Evolutionary conservation across 805 yeast species (phyloP), one percentile per base, ranked within the genome.

Genomic region (Wilhelminamyces savonicus): DNA sequence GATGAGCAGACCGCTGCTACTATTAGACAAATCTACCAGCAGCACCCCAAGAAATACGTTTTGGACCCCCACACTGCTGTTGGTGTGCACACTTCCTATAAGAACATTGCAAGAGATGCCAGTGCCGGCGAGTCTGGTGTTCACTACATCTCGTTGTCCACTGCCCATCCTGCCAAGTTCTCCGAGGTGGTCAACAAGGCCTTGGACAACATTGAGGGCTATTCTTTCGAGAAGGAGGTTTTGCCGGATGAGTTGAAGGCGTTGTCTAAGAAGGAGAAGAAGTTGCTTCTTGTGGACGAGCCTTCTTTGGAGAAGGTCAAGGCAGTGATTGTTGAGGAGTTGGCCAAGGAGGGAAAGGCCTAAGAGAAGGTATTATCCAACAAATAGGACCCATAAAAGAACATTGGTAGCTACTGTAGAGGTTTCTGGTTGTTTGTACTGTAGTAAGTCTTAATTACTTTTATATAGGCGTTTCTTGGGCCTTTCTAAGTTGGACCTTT

Each of bases 161-260:
- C 99, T 27, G 99, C 99, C 7, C 99, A 92, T 56, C 99, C 99
- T 24, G 99, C 98, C 37, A 92, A 92, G 62, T 92, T 92, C 51
- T 84, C 95, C 16, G 97, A 86, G 40, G 98, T 95, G 29, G 99
- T 92, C 16, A 81, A 88, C 56, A 63, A 72, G 45, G 86, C 97
- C 3, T 69, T 92, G 41, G 52, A 59, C 26, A 69, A 69, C 1
- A 69, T 76, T 37, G 74, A 69, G 9, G 87, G 76, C 13, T 92
- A 92, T 62, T 76, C 87, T 4, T 92, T 92, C 51, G 95, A 86
- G 48, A 69, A 69, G 28, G 86, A 85, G 43, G 97, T 92, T 13
- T 71, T 92, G 32, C 97, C 98, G 22, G 84, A 69, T 17, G 96
- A 86, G 60, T 74, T 92, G 59, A 81, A 73, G 58, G 73, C 73